These are phyloP conservation scores for Macrocybe gigantea DNA, from an alignment of 768 basidiomycete genomes.

Conservation along the genomic window DNA sequence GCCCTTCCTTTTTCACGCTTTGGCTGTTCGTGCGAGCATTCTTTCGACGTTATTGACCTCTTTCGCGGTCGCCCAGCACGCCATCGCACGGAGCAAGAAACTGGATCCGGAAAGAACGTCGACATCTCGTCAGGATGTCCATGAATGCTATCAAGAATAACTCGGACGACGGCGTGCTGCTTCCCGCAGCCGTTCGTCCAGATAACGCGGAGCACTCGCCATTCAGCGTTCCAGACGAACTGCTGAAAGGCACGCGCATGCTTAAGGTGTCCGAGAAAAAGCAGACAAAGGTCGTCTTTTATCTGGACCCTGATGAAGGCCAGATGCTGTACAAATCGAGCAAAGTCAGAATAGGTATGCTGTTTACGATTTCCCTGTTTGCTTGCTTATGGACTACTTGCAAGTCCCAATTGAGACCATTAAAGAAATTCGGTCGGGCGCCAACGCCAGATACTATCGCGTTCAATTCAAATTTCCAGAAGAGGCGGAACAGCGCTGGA, in stretches of 20 bases:
- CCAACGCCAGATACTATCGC: constrained; percentile 66
- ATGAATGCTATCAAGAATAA: neutral
- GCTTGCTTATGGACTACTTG: neutral
- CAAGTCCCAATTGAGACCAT: constrained; percentile 83
- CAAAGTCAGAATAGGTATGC: constrained; percentile 50
- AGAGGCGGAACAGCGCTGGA: constrained; percentile 67
- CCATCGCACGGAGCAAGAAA: neutral
- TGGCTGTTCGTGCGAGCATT: no score
- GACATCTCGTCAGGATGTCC: neutral
- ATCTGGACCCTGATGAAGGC: constrained; percentile 72
- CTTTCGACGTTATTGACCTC: no score
- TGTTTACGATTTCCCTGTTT: constrained; percentile 1
- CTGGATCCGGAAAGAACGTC: constrained; percentile 4
- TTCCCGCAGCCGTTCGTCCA: neutral
- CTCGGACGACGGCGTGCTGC: neutral
- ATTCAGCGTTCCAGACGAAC: neutral
- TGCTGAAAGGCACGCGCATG: constrained; percentile 53
- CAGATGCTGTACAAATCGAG: constrained; percentile 69
- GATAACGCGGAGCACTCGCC: neutral
- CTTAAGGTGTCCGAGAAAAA: constrained; percentile 76
- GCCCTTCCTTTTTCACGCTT: no score
- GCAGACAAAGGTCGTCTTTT: constrained; percentile 61
- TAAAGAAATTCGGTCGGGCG: constrained; percentile 76
- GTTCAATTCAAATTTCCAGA: constrained; percentile 60
- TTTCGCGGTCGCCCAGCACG: no score